A percentile compares a stretch with the other conserved stretches of the same genome.
phyloP scores from a whole-genome alignment of 371 early-diverging fungal genomes.

The Mortierella sp. region DNA sequence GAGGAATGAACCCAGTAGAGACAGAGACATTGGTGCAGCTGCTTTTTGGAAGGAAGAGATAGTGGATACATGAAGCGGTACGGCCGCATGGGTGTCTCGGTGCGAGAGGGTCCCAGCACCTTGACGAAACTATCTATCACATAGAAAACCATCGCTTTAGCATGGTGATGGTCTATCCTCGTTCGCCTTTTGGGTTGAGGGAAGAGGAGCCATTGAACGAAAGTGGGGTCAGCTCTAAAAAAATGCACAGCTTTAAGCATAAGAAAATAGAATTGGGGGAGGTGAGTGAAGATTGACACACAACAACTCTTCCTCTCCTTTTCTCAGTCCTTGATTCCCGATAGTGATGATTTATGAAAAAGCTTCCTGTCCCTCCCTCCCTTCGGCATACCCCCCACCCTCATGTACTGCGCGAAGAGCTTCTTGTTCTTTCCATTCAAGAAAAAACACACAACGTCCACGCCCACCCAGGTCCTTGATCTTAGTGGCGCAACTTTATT shows the following conservation, averaged over 20 bases:
- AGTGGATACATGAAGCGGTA: neutral
- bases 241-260: neutral
- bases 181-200: neutral
- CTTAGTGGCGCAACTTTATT: conserved; percentile 11
- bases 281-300: neutral
- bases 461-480: conserved; percentile 12
- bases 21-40: neutral
- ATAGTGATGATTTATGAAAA: neutral
- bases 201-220: neutral
- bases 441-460: neutral
- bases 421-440: neutral
- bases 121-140: neutral
- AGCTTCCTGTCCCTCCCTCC: too few relatives aligned
- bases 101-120: neutral
- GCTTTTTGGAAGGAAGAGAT: neutral
- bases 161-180: neutral
- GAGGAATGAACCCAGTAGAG: neutral
- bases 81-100: neutral
- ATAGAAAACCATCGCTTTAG: conserved; percentile 7
- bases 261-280: neutral
- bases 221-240: neutral
- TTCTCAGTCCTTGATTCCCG: neutral
- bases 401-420: neutral
- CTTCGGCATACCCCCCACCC: neutral
- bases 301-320: neutral